A percentile compares a stretch with the other conserved stretches of the same genome.
Evolutionary conservation across 352 stramenopile species (phyloP).

Genomic region (Pilasporangium apinafurcum): DNA sequence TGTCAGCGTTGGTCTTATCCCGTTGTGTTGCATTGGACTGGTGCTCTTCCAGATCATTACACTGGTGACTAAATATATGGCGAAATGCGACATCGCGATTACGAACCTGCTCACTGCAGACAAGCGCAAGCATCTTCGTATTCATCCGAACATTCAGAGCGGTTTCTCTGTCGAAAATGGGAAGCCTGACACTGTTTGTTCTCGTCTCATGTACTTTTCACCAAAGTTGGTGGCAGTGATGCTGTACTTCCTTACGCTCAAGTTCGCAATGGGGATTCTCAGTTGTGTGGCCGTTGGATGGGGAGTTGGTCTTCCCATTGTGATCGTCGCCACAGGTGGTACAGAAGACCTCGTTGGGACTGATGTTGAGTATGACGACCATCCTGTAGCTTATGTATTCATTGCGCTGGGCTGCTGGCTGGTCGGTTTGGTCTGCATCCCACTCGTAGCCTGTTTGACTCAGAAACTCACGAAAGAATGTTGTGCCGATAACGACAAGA

Average conservation of each 20-base stretch:
- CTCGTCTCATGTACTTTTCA: slow-evolving; percentile 14
- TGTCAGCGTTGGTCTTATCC: slow-evolving; percentile 16
- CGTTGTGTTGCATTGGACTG: slow-evolving; percentile 14
- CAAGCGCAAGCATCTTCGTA: slow-evolving; percentile 5
- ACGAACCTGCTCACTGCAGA: slow-evolving; percentile 12
- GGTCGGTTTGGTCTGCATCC: background rate
- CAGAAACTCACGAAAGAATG: slow-evolving; percentile 1
- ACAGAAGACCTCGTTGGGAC: background rate
- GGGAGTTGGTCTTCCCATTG: slow-evolving; percentile 24
- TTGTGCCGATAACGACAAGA: slow-evolving; percentile 7
- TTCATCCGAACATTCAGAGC: slow-evolving; percentile 13
- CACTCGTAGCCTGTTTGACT: slow-evolving; percentile 4
- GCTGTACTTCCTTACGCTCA: slow-evolving; percentile 37
- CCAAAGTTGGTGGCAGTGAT: slow-evolving; percentile 22
- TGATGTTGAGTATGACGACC: slow-evolving; percentile 4
- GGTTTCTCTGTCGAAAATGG: slow-evolving; percentile 16
- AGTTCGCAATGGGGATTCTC: slow-evolving; percentile 27
- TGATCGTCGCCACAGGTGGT: slow-evolving; percentile 5
- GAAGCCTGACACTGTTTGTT: slow-evolving; percentile 6
- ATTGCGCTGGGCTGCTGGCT: slow-evolving; percentile 1
- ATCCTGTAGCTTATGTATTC: slow-evolving; percentile 6
- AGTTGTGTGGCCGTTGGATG: slow-evolving; percentile 17
- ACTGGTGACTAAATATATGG: slow-evolving; percentile 9
- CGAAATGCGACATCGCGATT: slow-evolving; percentile 12
- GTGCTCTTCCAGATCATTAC: slow-evolving; percentile 22